Evolutionary conservation across 148 eudicot genomes (phyloP).

Genomic region (Fagopyrum esculentum): DNA sequence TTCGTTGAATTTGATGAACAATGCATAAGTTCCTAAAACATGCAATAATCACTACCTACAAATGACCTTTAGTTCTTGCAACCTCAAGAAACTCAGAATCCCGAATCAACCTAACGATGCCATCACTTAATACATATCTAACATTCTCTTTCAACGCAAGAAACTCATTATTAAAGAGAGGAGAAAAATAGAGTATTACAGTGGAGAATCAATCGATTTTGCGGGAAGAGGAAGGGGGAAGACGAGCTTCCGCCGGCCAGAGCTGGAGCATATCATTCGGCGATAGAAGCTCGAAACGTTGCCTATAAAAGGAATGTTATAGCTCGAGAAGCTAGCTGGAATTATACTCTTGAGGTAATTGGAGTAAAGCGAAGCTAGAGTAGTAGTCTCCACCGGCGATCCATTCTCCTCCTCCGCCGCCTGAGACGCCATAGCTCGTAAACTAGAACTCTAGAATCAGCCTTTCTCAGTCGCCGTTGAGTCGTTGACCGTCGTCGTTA

Average conservation of each 20-base stretch:
- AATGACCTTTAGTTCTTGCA: background rate
- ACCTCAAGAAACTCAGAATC: background rate
- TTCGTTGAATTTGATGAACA: background rate
- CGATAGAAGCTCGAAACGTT: constrained; percentile 37
- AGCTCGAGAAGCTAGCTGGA: constrained; percentile 21
- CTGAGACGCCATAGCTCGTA: background rate
- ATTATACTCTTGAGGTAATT: constrained; percentile 33
- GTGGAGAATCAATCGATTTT: constrained; percentile 36
- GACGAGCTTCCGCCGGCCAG: constrained; percentile 45
- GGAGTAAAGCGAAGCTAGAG: constrained; percentile 40
- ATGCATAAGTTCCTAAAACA: background rate
- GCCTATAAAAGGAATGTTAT: constrained; percentile 25
- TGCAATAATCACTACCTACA: background rate
- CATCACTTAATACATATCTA: background rate
- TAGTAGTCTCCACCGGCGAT: constrained; percentile 15
- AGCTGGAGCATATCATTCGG: constrained; percentile 32
- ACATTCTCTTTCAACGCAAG: background rate
- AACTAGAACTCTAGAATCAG: background rate
- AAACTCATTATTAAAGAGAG: background rate
- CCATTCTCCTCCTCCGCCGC: constrained; percentile 11
- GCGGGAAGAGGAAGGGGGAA: constrained; percentile 84
- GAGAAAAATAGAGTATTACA: constrained; percentile 30
- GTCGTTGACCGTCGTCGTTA: background rate
- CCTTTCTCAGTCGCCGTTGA: constrained; percentile 4
- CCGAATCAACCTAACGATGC: background rate